Percentiles rank a stretch among this genome's conserved stretches.
Evolutionary conservation across 306 rosid species (phyloP).

Genomic region (Prunus mongolica): DNA sequence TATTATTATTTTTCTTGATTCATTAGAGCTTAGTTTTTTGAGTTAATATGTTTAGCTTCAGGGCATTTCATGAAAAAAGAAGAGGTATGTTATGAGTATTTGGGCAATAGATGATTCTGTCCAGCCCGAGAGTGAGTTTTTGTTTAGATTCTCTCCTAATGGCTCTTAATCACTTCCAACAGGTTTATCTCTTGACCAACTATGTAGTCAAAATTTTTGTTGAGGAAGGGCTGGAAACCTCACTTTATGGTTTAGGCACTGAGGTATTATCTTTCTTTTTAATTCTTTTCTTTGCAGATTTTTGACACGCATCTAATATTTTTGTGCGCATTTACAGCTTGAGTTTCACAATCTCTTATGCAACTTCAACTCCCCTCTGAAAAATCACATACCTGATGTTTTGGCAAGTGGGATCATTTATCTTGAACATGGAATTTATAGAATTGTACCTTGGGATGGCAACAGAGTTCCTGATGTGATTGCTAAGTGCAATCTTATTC

Average conservation of each 20-base stretch:
- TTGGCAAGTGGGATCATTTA: slow-evolving; percentile 74
- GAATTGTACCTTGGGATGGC: slow-evolving; percentile 78
- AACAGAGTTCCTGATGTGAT: slow-evolving; percentile 61
- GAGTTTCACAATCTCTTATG: slow-evolving; percentile 62
- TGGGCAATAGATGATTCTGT: neutral
- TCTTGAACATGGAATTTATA: slow-evolving; percentile 61
- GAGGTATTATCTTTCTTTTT: slow-evolving; percentile 54
- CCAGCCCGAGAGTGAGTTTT: neutral
- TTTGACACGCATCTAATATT: slow-evolving; percentile 28
- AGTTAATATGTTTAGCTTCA: neutral
- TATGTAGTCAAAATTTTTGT: slow-evolving; percentile 72
- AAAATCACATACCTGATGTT: slow-evolving; percentile 62
- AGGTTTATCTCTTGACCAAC: slow-evolving; percentile 78
- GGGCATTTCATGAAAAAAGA: neutral
- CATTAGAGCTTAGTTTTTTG: neutral
- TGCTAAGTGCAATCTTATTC: slow-evolving; percentile 47
- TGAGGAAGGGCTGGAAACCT: slow-evolving; percentile 85
- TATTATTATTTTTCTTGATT: neutral
- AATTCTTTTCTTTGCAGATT: slow-evolving; percentile 13
- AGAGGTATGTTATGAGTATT: neutral
- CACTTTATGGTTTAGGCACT: slow-evolving; percentile 80
- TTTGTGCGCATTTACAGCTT: slow-evolving; percentile 51
- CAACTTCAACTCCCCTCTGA: slow-evolving; percentile 63
- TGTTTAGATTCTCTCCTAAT: slow-evolving; percentile 18
- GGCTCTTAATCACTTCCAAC: slow-evolving; percentile 25